phyloP scores from a whole-genome alignment of 2,329 filamentous ascomycete genomes.

The Hortaea werneckii region DNA sequence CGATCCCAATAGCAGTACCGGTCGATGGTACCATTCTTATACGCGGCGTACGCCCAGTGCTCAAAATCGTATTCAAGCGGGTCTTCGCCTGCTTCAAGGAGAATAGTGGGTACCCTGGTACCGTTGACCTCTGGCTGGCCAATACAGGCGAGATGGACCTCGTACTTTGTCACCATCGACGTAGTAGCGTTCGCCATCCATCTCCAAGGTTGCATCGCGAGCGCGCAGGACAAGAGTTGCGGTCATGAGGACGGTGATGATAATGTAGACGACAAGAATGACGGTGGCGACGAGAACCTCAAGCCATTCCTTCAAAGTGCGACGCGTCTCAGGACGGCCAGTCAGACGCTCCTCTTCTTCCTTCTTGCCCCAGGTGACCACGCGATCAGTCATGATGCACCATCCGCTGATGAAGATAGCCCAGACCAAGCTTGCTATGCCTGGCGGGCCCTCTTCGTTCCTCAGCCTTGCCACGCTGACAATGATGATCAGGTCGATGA shows the following conservation, averaged over 20 bases:
- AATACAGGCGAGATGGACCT: conserved; percentile 74
- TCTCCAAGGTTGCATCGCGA: conserved; percentile 62
- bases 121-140: conserved; percentile 49
- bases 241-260: conserved; percentile 65
- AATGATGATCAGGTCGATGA: conserved; percentile 70
- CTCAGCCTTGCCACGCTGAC: conserved; percentile 63
- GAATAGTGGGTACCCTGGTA: conserved; percentile 55
- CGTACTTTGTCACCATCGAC: conserved; percentile 81
- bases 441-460: conserved; percentile 81
- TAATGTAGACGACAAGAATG: conserved; percentile 56
- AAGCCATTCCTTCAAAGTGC: conserved; percentile 74
- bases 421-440: conserved; percentile 78
- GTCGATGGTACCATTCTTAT: conserved; percentile 69
- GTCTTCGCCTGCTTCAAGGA: conserved; percentile 74
- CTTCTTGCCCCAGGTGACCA: conserved; percentile 81
- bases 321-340: conserved; percentile 74
- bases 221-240: conserved; percentile 69
- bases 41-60: conserved; percentile 64
- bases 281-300: conserved; percentile 67
- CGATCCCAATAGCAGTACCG: conserved; percentile 95
- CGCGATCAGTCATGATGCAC: conserved; percentile 67
- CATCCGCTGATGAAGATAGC: conserved; percentile 69
- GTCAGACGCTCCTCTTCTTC: conserved; percentile 91
- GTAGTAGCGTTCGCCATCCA: conserved; percentile 65
- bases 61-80: conserved; percentile 72